Evolutionary conservation across 495 filamentous ascomycete genomes (phyloP).

Genomic region (Pyrenula aspistea): DNA sequence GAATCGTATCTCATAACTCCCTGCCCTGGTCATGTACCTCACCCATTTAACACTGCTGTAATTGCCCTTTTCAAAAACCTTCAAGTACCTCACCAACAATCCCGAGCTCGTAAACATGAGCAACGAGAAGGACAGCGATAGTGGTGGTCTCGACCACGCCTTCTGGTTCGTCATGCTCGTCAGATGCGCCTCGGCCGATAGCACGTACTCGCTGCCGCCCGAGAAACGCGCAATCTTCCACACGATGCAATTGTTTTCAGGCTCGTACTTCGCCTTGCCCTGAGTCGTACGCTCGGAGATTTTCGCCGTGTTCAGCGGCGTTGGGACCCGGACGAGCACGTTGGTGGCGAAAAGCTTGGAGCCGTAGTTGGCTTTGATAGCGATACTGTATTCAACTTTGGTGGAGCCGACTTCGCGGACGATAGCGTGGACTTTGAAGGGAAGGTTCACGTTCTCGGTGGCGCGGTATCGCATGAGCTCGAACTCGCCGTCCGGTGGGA

Average conservation of each 20-base stretch:
- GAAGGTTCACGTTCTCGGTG: conserved; percentile 98
- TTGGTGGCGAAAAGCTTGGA: conserved; percentile 95
- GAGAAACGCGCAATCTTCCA: conserved; percentile 99
- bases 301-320: conserved; percentile 88
- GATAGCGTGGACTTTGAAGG: conserved; percentile 97
- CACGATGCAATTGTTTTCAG: conserved; percentile 92
- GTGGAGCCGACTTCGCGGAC: conserved; percentile 95
- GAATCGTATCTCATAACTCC: conserved; percentile 45
- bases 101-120: conserved; percentile 97
- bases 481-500: conserved; percentile 96
- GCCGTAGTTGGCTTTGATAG: conserved; percentile 92
- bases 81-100: conserved; percentile 85
- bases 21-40: conserved; percentile 93
- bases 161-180: conserved; percentile 98
- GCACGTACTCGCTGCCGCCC: conserved; percentile 86
- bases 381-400: conserved; percentile 97
- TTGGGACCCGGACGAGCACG: conserved; percentile 90
- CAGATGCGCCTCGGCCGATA: conserved; percentile 85
- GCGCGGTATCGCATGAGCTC: conserved; percentile 99
- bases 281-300: conserved; percentile 91
- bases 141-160: conserved; percentile 86
- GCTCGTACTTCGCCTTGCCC: conserved; percentile 97
- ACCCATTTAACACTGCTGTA: conserved; percentile 99
- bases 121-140: conserved; percentile 82
- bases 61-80: conserved; percentile 99